These are phyloP conservation scores for Magnusiomyces magnusii DNA, from an alignment of 1,139 yeast species.

Conservation along the genomic window DNA sequence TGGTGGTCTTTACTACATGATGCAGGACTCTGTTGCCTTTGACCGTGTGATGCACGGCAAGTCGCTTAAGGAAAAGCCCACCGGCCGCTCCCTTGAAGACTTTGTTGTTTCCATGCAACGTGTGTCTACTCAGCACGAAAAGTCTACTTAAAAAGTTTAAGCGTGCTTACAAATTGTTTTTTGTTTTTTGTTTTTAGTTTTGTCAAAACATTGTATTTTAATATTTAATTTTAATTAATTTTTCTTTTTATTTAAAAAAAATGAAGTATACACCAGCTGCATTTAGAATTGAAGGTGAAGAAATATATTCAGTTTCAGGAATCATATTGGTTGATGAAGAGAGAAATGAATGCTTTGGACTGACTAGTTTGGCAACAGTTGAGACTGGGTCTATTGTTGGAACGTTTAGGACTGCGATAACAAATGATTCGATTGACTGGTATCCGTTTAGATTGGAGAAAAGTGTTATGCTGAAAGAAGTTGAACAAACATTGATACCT, in stretches of 20 bases:
- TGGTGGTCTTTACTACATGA: constrained; percentile 63
- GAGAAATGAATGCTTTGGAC: constrained; percentile 10
- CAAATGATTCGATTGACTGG: constrained; percentile 9
- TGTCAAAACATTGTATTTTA: constrained; percentile 1
- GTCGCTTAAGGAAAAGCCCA: constrained; percentile 56
- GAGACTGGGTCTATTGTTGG: neutral
- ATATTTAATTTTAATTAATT: neutral
- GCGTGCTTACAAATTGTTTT: neutral
- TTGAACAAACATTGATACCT: constrained; percentile 5
- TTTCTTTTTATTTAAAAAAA: no score
- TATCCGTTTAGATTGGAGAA: constrained; percentile 6
- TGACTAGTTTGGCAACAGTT: constrained; percentile 8
- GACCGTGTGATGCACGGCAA: constrained; percentile 94
- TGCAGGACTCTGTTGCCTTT: constrained; percentile 76
- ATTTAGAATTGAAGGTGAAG: constrained; percentile 8
- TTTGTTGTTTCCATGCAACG: constrained; percentile 96
- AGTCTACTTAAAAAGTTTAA: constrained; percentile 32
- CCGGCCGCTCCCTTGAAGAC: constrained; percentile 83
- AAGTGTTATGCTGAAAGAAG: constrained; percentile 1
- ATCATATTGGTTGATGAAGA: constrained; percentile 3
- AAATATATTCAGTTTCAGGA: constrained; percentile 15
- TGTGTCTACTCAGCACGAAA: constrained; percentile 97
- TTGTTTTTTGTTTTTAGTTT: neutral
- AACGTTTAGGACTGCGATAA: constrained; percentile 2
- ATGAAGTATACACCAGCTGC: constrained; percentile 12